phyloP scores from a whole-genome alignment of 768 basidiomycete genomes.

The Trametes cingulata region DNA sequence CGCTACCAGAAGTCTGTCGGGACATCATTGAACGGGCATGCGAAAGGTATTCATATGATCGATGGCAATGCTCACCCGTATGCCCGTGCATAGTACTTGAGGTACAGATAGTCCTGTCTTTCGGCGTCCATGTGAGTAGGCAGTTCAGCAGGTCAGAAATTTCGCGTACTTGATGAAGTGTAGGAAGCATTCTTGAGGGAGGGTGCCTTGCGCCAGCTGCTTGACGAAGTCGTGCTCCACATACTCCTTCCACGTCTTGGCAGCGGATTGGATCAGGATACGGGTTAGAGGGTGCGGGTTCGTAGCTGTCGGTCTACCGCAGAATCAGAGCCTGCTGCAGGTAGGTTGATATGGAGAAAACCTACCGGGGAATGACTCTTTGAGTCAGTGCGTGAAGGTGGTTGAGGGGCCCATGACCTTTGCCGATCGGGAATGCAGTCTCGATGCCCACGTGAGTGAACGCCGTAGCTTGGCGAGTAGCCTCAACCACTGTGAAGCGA shows the following conservation, averaged over 20 bases:
- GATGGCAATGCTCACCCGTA: conserved; percentile 51
- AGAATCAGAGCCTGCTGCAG: background rate
- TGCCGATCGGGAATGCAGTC: conserved; percentile 65
- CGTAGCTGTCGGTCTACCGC: conserved; percentile 50
- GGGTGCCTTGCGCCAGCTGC: conserved; percentile 70
- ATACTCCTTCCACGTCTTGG: conserved; percentile 65
- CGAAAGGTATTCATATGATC: background rate
- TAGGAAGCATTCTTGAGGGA: conserved; percentile 65
- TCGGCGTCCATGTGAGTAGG: background rate
- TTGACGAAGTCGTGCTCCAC: conserved; percentile 85
- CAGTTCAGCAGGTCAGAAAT: background rate
- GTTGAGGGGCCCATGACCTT: conserved; percentile 84
- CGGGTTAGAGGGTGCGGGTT: conserved; percentile 72
- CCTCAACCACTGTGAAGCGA: conserved; percentile 52
- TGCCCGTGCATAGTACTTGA: conserved; percentile 84
- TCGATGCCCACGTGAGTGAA: conserved; percentile 79
- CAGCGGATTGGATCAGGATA: conserved; percentile 59
- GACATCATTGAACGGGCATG: too few species aligned
- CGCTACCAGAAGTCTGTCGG: conserved; percentile 65
- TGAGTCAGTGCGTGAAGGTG: conserved; percentile 66
- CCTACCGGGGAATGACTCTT: conserved; percentile 56
- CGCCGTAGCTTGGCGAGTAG: conserved; percentile 57
- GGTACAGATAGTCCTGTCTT: conserved; percentile 81
- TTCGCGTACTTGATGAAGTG: conserved; percentile 78
- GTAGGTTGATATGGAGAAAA: conserved; percentile 22